phyloP scores from a whole-genome alignment of 768 basidiomycete genomes.

The Multifurca ochricompacta region DNA sequence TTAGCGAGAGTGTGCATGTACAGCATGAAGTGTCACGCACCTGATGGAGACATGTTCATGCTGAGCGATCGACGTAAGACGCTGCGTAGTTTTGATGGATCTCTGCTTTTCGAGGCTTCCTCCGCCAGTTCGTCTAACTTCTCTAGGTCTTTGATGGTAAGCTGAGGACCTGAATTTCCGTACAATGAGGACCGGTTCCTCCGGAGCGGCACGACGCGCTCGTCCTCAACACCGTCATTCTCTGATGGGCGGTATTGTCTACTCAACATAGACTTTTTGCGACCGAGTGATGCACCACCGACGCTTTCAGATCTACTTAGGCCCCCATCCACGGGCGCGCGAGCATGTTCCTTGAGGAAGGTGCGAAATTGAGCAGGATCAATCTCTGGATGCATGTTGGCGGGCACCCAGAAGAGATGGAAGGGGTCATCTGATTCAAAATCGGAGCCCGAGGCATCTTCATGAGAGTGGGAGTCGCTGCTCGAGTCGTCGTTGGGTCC shows the following conservation, averaged over 20 bases:
- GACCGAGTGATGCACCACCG: constrained; percentile 47
- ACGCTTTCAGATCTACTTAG: constrained; percentile 39
- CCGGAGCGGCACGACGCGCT: constrained; percentile 56
- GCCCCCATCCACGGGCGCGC: constrained; percentile 39
- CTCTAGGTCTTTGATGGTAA: constrained; percentile 92
- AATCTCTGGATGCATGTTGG: constrained; percentile 92
- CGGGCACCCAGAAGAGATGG: constrained; percentile 98
- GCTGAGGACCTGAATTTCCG: constrained; percentile 65
- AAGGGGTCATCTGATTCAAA: constrained; percentile 63
- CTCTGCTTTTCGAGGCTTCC: constrained; percentile 76
- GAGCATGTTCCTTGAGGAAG: constrained; percentile 90
- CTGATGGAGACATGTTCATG: constrained; percentile 76
- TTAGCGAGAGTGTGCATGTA: not conserved
- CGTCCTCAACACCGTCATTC: constrained; percentile 64
- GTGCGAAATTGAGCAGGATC: constrained; percentile 93
- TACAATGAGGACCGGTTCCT: constrained; percentile 63
- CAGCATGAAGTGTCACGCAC: constrained; percentile 41
- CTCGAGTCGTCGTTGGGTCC: constrained; percentile 35
- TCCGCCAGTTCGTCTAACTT: constrained; percentile 89
- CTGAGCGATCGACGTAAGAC: constrained; percentile 82
- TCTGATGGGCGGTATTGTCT: constrained; percentile 83
- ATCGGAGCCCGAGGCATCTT: constrained; percentile 34
- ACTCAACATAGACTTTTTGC: constrained; percentile 91
- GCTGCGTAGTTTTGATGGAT: constrained; percentile 70
- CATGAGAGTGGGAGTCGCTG: constrained; percentile 32